Evolutionary conservation across 2,329 filamentous ascomycete species (phyloP).

Genomic region (Zasmidium citrigriseum): DNA sequence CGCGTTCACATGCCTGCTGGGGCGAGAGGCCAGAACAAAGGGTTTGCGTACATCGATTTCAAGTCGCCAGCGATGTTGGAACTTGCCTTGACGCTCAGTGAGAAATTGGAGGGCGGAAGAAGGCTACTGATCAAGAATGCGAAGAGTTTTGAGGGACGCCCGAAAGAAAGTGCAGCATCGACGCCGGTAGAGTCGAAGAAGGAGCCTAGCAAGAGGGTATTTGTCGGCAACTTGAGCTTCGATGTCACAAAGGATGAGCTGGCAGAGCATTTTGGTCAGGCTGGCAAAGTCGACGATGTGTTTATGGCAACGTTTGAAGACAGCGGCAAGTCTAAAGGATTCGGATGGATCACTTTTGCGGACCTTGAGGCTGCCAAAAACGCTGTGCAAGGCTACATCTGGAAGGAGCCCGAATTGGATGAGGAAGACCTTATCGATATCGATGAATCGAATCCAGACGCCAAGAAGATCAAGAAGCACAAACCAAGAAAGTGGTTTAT

Average conservation of each 20-base stretch:
- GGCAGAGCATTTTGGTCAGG: constrained; percentile 77
- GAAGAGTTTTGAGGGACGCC: constrained; percentile 86
- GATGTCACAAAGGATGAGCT: constrained; percentile 72
- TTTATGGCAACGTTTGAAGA: constrained; percentile 96
- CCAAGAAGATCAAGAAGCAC: constrained; percentile 42
- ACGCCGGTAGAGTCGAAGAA: constrained; percentile 49
- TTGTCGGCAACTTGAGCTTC: constrained; percentile 65
- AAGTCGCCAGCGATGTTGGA: constrained; percentile 66
- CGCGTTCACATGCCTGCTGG: constrained; percentile 75
- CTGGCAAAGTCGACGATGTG: constrained; percentile 77
- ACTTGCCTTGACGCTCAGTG: constrained; percentile 81
- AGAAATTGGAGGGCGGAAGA: constrained; percentile 74
- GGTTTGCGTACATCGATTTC: constrained; percentile 97
- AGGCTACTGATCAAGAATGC: constrained; percentile 91
- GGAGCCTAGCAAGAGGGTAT: constrained; percentile 76
- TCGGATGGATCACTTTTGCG: constrained; percentile 90
- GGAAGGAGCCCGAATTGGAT: constrained; percentile 60
- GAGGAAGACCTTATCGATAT: constrained; percentile 52
- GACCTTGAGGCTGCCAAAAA: constrained; percentile 72
- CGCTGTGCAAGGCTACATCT: constrained; percentile 79
- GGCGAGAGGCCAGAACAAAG: constrained; percentile 71
- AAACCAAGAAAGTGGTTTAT: constrained; percentile 72
- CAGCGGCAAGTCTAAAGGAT: constrained; percentile 96
- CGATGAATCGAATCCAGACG: constrained; percentile 40
- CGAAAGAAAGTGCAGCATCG: constrained; percentile 51